Evolutionary conservation across 176 grass and related monocot species (phyloP).

Genomic region (Aegilops longissima): DNA sequence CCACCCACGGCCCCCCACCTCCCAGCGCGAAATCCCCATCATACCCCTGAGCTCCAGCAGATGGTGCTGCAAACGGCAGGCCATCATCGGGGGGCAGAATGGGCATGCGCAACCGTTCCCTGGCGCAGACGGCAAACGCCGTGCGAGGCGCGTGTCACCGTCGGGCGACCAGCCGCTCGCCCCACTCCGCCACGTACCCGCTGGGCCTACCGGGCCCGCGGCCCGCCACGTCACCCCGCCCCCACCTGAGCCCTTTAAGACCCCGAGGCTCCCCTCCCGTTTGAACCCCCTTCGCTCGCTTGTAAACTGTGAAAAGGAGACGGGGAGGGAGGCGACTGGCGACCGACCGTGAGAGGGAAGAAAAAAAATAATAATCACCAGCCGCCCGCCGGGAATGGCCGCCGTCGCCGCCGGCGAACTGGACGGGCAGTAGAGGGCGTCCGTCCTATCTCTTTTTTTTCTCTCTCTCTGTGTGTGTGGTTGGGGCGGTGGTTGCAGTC

Average conservation of each 20-base stretch:
- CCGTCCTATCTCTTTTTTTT: neutral
- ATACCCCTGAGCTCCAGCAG: accelerated
- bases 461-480: neutral
- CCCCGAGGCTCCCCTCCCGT: neutral
- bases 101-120: neutral
- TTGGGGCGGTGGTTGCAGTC: slow-evolving; percentile 28
- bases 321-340: neutral
- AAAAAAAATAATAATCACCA: neutral
- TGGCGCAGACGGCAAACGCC: slow-evolving; percentile 11
- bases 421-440: neutral
- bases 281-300: slow-evolving; percentile 17
- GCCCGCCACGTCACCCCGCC: neutral
- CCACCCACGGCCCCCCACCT: neutral
- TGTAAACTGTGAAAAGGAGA: neutral
- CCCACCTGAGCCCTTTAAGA: slow-evolving; percentile 14
- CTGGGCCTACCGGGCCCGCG: neutral
- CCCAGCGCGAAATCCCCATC: accelerated
- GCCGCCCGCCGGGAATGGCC: slow-evolving; percentile 16
- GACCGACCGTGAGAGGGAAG: neutral
- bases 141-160: slow-evolving; percentile 40
- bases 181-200: slow-evolving; percentile 39
- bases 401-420: slow-evolving; percentile 26
- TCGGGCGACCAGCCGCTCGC: slow-evolving; percentile 18
- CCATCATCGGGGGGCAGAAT: accelerated
- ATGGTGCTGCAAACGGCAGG: neutral